phyloP scores from a whole-genome alignment of 345 rosid species.

The Moringa oleifera region DNA sequence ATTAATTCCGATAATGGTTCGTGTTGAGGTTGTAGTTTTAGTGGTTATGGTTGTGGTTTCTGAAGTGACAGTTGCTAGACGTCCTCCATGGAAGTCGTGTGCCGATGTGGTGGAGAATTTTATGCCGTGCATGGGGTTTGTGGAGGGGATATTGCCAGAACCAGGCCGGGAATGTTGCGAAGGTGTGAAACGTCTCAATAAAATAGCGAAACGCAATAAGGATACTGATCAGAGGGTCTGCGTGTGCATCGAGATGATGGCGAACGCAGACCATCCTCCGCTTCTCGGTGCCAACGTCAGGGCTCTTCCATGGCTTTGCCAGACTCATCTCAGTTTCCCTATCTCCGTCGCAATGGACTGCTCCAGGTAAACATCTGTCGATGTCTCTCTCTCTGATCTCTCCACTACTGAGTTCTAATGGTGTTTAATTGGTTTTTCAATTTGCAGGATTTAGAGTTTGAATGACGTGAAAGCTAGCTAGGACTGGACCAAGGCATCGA shows the following conservation, averaged over 20 bases:
- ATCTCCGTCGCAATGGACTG: constrained; percentile 37
- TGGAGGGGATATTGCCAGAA: constrained; percentile 20
- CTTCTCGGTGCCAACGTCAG: constrained; percentile 12
- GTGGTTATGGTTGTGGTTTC: no score
- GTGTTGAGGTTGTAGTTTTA: no score
- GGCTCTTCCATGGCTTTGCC: constrained; percentile 27
- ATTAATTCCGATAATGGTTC: no score
- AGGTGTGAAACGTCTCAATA: constrained; percentile 28
- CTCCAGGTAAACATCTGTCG: constrained; percentile 27
- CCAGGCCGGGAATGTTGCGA: constrained; percentile 31
- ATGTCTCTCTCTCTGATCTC: no score
- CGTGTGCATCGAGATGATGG: constrained; percentile 36
- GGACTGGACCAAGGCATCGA: no score
- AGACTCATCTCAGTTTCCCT: constrained; percentile 38
- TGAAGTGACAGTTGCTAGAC: no score
- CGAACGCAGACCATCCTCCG: constrained; percentile 22
- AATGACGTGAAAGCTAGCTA: no score
- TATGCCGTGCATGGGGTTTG: constrained; percentile 29
- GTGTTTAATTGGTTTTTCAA: no score
- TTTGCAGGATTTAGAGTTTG: no score
- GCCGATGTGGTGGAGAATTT: constrained; percentile 20
- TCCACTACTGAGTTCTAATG: no score
- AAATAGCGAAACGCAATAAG: constrained; percentile 9
- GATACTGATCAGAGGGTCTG: constrained; percentile 26
- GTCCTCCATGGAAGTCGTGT: not conserved